These are phyloP conservation scores for Aegilops speltoides DNA, from an alignment of 176 grass and related monocot genomes.

Conservation along the genomic window DNA sequence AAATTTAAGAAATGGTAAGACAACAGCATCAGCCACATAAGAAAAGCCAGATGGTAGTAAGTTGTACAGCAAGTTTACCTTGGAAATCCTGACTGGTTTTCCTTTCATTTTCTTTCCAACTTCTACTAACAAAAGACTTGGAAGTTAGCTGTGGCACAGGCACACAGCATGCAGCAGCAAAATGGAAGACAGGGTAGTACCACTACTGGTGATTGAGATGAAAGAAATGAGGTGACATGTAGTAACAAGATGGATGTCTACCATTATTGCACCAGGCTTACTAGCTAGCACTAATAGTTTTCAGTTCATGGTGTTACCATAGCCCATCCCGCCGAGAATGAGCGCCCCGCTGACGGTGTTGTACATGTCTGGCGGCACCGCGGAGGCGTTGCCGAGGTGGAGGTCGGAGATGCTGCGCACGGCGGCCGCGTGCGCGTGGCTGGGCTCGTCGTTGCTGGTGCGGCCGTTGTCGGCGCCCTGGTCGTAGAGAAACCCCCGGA, in stretches of 20 bases:
- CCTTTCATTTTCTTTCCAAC: conserved; percentile 12
- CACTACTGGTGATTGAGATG: background rate
- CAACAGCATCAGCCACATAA: background rate
- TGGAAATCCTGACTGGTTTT: background rate
- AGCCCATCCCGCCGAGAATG: conserved; percentile 64
- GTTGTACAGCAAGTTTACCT: background rate
- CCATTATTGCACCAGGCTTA: conserved; percentile 14
- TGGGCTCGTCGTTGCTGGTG: conserved; percentile 18
- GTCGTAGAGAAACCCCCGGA: conserved; percentile 93
- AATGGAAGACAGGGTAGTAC: conserved; percentile 34
- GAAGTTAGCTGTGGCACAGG: background rate
- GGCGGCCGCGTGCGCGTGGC: conserved; percentile 6
- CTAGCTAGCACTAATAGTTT: background rate
- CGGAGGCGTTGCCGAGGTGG: conserved; percentile 63
- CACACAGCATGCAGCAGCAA: conserved; percentile 16
- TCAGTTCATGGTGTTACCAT: conserved; percentile 62
- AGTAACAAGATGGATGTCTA: conserved; percentile 20
- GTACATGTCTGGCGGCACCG: conserved; percentile 47
- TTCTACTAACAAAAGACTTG: conserved; percentile 32
- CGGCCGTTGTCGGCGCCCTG: conserved; percentile 63
- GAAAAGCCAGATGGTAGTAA: background rate
- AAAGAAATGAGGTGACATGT: conserved; percentile 35
- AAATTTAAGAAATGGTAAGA: background rate
- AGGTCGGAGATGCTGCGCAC: conserved; percentile 80
- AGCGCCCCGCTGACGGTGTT: conserved; percentile 39